Conservation (phyloP, 495 filamentous ascomycete genomes). For the Xylaria flabelliformis region DNA sequence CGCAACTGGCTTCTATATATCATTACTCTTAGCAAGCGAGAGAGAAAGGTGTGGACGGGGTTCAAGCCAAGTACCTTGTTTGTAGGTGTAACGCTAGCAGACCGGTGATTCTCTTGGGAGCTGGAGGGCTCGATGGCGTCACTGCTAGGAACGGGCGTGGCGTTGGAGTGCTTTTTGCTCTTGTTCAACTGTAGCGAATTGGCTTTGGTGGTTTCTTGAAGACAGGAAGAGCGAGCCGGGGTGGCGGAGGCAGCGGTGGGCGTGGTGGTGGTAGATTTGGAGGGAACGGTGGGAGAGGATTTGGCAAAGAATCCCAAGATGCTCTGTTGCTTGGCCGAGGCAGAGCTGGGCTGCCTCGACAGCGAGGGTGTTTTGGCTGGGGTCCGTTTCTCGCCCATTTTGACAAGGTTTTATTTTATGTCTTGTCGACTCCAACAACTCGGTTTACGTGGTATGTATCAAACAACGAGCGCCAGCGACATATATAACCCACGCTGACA, state of each 20-base stretch:
- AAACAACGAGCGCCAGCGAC: not conserved
- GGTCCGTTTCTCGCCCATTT: conserved; percentile 46
- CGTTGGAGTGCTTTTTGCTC: conserved; percentile 50
- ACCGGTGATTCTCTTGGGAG: conserved; percentile 60
- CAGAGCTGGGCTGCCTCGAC: conserved; percentile 48
- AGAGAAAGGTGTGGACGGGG: conserved; percentile 45
- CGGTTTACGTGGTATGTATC: not conserved
- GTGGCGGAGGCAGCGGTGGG: conserved; percentile 28
- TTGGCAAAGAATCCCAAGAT: conserved; percentile 90
- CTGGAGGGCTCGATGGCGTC: conserved; percentile 65
- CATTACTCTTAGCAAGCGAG: conserved; percentile 46
- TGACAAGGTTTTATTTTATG: no score
- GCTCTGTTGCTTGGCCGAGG: conserved; percentile 80
- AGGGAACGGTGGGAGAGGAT: conserved; percentile 36
- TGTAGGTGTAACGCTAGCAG: conserved; percentile 36
- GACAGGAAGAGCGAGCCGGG: conserved; percentile 41
- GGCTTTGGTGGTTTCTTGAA: conserved; percentile 54
- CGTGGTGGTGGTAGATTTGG: conserved; percentile 30
- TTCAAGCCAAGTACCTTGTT: conserved; percentile 51
- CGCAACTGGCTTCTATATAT: conserved; percentile 36
- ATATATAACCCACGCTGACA: conserved; percentile 3
- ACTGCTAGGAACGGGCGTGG: conserved; percentile 84
- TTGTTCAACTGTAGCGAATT: conserved; percentile 44
- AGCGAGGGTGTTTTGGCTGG: conserved; percentile 51
- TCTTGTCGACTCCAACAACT: not conserved